These are phyloP conservation scores for Mycosphaerella sp. DNA, from an alignment of 2,329 filamentous ascomycete genomes.

Conservation along the genomic window DNA sequence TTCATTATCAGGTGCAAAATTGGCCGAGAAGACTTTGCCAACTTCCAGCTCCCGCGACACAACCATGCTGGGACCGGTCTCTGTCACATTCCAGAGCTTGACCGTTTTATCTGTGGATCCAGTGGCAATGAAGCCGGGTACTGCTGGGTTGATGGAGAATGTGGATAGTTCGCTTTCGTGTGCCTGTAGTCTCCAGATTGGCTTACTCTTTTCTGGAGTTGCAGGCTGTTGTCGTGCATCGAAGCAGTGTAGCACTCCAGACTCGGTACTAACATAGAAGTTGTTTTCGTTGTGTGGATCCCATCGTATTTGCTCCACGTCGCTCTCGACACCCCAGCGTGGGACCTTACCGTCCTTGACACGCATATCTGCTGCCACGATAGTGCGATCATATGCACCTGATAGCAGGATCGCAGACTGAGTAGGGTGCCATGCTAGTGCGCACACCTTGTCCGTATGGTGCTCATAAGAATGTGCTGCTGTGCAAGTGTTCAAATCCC, in stretches of 20 bases:
- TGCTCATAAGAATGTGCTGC: slow-evolving; percentile 94
- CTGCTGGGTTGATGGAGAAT: slow-evolving; percentile 83
- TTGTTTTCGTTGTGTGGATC: slow-evolving; percentile 87
- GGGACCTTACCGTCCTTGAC: slow-evolving; percentile 75
- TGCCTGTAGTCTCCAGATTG: slow-evolving; percentile 90
- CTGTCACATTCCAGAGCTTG: slow-evolving; percentile 84
- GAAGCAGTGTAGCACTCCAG: slow-evolving; percentile 85
- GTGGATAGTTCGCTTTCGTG: slow-evolving; percentile 88
- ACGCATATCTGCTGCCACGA: slow-evolving; percentile 94
- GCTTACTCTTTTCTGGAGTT: slow-evolving; percentile 67
- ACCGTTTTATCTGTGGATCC: slow-evolving; percentile 92
- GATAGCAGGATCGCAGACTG: slow-evolving; percentile 85
- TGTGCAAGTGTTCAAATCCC: slow-evolving; percentile 87
- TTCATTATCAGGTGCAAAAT: slow-evolving; percentile 82
- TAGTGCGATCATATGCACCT: slow-evolving; percentile 89
- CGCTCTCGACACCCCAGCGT: slow-evolving; percentile 89
- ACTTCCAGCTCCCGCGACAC: slow-evolving; percentile 88
- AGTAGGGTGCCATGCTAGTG: slow-evolving; percentile 82
- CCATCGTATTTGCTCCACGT: slow-evolving; percentile 90
- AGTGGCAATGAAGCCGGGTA: slow-evolving; percentile 89
- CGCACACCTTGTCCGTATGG: slow-evolving; percentile 97
- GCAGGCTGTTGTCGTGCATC: slow-evolving; percentile 73
- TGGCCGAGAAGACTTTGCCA: slow-evolving; percentile 86
- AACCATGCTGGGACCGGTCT: slow-evolving; percentile 76
- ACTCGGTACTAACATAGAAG: slow-evolving; percentile 91